These are phyloP conservation scores for Keithomyces neogunnii DNA, from an alignment of 2,329 filamentous ascomycete species.

Conservation along the genomic window DNA sequence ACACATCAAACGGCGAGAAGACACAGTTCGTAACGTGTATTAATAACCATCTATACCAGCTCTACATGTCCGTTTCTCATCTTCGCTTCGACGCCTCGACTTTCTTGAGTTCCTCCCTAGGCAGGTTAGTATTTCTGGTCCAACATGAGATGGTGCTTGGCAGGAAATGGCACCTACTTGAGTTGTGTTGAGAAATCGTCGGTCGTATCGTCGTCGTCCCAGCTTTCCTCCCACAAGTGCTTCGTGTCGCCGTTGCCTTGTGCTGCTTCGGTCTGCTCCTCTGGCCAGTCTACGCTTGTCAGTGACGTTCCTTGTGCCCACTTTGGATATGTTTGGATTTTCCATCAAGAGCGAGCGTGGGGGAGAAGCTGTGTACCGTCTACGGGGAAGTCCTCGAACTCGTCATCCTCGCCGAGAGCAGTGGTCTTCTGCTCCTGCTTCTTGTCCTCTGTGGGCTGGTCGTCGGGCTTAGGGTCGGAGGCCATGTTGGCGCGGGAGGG, in stretches of 20 bases:
- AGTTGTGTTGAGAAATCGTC: slow-evolving; percentile 95
- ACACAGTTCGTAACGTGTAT: background rate
- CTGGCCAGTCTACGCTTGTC: slow-evolving; percentile 66
- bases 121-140: slow-evolving; percentile 8
- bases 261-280: slow-evolving; percentile 81
- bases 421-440: slow-evolving; percentile 41
- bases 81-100: slow-evolving; percentile 68
- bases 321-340: background rate
- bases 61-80: slow-evolving; percentile 18
- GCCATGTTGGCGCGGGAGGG: slow-evolving; percentile 5
- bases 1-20: background rate
- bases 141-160: background rate
- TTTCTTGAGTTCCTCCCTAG: slow-evolving; percentile 87
- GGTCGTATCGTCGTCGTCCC: slow-evolving; percentile 96
- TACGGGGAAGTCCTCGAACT: slow-evolving; percentile 97
- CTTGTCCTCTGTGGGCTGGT: slow-evolving; percentile 21
- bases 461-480: slow-evolving; percentile 18
- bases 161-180: slow-evolving; percentile 52
- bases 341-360: background rate
- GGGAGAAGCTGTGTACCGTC: slow-evolving; percentile 56
- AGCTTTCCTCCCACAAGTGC: slow-evolving; percentile 98
- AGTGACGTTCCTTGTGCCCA: background rate
- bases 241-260: slow-evolving; percentile 55
- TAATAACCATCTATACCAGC: background rate
- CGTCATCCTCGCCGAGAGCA: slow-evolving; percentile 90